phyloP scores from a whole-genome alignment of 192 early-diverging fungal genomes.

The Backusella tuberculispora region DNA sequence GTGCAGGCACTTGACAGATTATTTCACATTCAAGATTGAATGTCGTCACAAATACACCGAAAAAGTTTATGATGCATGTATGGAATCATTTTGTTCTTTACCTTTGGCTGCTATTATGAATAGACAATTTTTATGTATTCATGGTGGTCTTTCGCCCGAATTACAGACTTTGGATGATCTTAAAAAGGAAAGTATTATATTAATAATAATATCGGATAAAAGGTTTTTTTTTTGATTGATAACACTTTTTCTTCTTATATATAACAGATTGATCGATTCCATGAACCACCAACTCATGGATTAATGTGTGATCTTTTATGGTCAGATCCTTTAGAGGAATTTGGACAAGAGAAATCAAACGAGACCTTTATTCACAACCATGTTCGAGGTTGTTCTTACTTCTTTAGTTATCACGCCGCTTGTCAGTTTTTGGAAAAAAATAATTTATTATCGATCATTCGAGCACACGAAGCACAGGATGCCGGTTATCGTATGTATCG shows the following conservation, averaged over 20 bases:
- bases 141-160: slow-evolving; percentile 95
- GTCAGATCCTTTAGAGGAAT: slow-evolving; percentile 96
- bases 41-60: slow-evolving; percentile 96
- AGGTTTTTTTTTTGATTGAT: background rate
- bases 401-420: slow-evolving; percentile 91
- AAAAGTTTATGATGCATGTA: slow-evolving; percentile 86
- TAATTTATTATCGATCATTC: slow-evolving; percentile 91
- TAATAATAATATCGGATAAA: background rate
- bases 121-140: slow-evolving; percentile 95
- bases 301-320: slow-evolving; percentile 95
- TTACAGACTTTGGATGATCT: slow-evolving; percentile 90
- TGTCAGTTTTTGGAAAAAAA: slow-evolving; percentile 95
- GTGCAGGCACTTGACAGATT: slow-evolving; percentile 96
- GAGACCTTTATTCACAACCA: slow-evolving; percentile 92
- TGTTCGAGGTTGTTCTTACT: slow-evolving; percentile 94
- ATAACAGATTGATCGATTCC: slow-evolving; percentile 83
- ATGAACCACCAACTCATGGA: slow-evolving; percentile 92
- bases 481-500: slow-evolving; percentile 97
- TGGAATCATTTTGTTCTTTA: slow-evolving; percentile 90
- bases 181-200: slow-evolving; percentile 41
- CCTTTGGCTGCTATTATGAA: slow-evolving; percentile 94
- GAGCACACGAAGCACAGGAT: slow-evolving; percentile 98
- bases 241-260: slow-evolving; percentile 20
- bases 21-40: slow-evolving; percentile 97
- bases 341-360: slow-evolving; percentile 92